Conservation (phyloP, 1,139 yeast species). For the Trichomonascaceae sp. region DNA sequence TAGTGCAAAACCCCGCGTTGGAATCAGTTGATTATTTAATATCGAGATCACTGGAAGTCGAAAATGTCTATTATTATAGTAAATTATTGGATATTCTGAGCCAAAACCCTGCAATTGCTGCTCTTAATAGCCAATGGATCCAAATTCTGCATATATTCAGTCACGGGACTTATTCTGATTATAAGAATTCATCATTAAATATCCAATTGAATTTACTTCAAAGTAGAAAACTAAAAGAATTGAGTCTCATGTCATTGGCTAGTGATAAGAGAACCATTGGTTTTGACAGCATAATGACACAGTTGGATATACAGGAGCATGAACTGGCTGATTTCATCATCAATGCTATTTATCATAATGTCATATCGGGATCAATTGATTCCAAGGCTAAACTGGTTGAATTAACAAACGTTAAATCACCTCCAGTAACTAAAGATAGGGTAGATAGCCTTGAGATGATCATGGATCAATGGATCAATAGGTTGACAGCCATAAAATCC, state of each 20-base stretch:
- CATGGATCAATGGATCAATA: slow-evolving; percentile 11
- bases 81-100: slow-evolving; percentile 18
- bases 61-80: slow-evolving; percentile 19
- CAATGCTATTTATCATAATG: slow-evolving; percentile 23
- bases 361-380: slow-evolving; percentile 23
- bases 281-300: slow-evolving; percentile 12
- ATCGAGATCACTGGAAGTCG: slow-evolving; percentile 14
- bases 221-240: slow-evolving; percentile 19
- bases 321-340: slow-evolving; percentile 23
- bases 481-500: not conserved
- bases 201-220: slow-evolving; percentile 14
- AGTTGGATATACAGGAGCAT: slow-evolving; percentile 13
- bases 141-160: slow-evolving; percentile 18
- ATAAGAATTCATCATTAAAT: slow-evolving; percentile 1
- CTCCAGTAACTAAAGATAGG: slow-evolving; percentile 18
- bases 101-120: slow-evolving; percentile 1
- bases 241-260: slow-evolving; percentile 19
- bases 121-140: slow-evolving; percentile 14
- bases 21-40: slow-evolving; percentile 13
- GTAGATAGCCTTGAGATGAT: slow-evolving; percentile 15
- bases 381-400: slow-evolving; percentile 18
- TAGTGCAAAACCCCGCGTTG: slow-evolving; percentile 1
- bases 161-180: slow-evolving; percentile 21
- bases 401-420: slow-evolving; percentile 19
- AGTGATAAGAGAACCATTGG: slow-evolving; percentile 11